Evolutionary conservation across 1,139 yeast species (phyloP).

Genomic region (Tardiomyces depauwii): DNA sequence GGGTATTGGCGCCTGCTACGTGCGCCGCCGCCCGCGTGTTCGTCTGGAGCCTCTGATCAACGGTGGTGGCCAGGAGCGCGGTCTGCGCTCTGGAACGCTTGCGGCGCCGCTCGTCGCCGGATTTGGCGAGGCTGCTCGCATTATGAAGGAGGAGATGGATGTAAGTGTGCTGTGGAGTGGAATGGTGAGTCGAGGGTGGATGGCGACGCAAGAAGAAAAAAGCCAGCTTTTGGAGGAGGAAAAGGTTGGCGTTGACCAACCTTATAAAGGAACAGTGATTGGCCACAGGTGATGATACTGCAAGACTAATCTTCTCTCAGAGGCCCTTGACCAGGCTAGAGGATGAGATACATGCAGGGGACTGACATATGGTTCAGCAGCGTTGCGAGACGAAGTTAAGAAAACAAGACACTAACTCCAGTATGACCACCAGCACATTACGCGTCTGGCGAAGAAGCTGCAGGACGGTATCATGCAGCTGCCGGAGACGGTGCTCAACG

Average conservation of each 20-base stretch:
- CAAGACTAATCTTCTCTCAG: not conserved
- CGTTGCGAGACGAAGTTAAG: no score
- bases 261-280: no score
- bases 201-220: no score
- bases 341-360: constrained; percentile 5
- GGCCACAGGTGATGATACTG: not conserved
- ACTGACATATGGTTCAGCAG: constrained; percentile 1
- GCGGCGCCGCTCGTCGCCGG: constrained; percentile 95
- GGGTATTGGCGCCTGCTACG: constrained; percentile 93
- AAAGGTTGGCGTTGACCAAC: no score
- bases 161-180: not conserved
- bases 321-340: not conserved
- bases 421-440: constrained; percentile 63
- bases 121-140: constrained; percentile 93
- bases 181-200: not conserved
- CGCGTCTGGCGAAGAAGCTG: constrained; percentile 59
- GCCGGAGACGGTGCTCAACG: constrained; percentile 85
- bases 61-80: constrained; percentile 99
- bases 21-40: constrained; percentile 97
- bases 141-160: constrained; percentile 61
- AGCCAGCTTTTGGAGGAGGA: no score
- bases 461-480: constrained; percentile 62
- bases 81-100: constrained; percentile 91
- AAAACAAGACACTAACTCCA: not conserved
- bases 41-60: constrained; percentile 89